These are phyloP conservation scores for Penicillium sp. DNA, from an alignment of 2,329 filamentous ascomycete genomes.

Conservation along the genomic window DNA sequence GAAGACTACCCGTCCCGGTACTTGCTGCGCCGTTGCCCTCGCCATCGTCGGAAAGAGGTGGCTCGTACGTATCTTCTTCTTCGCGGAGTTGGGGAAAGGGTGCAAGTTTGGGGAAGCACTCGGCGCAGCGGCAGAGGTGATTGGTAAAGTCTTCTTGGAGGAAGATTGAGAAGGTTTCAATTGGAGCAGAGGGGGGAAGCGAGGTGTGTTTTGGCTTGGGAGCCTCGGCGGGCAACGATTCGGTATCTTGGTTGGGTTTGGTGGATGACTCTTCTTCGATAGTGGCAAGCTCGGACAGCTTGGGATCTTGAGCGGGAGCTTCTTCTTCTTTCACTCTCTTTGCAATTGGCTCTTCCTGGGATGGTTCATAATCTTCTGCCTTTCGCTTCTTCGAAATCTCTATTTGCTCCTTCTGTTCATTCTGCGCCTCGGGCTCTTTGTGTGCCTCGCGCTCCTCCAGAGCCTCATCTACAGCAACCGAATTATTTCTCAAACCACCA, in stretches of 20 bases:
- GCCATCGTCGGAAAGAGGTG: slow-evolving; percentile 74
- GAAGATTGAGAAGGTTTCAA: slow-evolving; percentile 77
- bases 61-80: slow-evolving; percentile 93
- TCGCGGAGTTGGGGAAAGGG: slow-evolving; percentile 82
- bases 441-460: not conserved
- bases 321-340: slow-evolving; percentile 56
- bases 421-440: not conserved
- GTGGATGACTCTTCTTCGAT: slow-evolving; percentile 7
- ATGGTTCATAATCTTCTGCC: slow-evolving; percentile 55
- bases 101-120: slow-evolving; percentile 76
- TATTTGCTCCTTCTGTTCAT: slow-evolving; percentile 10
- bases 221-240: slow-evolving; percentile 9
- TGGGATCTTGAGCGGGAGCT: slow-evolving; percentile 15
- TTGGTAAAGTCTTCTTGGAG: slow-evolving; percentile 78
- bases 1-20: slow-evolving; percentile 75
- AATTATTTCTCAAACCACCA: slow-evolving; percentile 24
- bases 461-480: not conserved
- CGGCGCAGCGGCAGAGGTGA: slow-evolving; percentile 77
- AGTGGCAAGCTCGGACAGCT: slow-evolving; percentile 4
- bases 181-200: slow-evolving; percentile 60
- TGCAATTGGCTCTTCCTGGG: slow-evolving; percentile 26
- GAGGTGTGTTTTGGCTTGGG: slow-evolving; percentile 60
- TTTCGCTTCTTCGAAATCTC: slow-evolving; percentile 67
- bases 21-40: slow-evolving; percentile 55
- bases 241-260: slow-evolving; percentile 13